Conservation (phyloP, 345 rosid genomes). For the Eucalyptus erythrocorys region DNA sequence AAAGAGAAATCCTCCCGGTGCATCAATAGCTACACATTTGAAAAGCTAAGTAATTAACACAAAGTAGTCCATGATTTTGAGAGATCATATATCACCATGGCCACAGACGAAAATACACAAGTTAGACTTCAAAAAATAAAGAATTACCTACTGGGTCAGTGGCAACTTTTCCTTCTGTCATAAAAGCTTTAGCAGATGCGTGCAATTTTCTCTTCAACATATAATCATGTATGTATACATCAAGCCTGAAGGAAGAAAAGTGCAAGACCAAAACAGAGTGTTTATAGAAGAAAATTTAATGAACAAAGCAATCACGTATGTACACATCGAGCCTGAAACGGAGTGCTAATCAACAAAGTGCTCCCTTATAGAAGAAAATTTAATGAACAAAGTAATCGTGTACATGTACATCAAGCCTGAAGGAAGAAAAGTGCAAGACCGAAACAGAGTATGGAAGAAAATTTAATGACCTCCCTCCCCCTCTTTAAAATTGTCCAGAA, state of each 20-base stretch:
- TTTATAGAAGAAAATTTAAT: not conserved
- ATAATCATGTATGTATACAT: conserved; percentile 68
- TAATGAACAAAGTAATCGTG: conserved; percentile 24
- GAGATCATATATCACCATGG: not conserved
- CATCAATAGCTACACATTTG: conserved; percentile 46
- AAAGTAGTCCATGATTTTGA: not conserved
- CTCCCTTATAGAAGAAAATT: not conserved
- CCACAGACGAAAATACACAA: not conserved
- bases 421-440: not conserved
- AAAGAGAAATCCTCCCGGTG: conserved; percentile 69
- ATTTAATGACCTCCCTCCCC: not conserved
- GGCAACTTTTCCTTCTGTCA: conserved; percentile 66
- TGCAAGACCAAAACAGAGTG: not conserved
- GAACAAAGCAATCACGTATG: not conserved
- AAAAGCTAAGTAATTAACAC: not conserved
- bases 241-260: conserved; percentile 32
- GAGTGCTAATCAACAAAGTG: not conserved
- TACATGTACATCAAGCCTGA: conserved; percentile 62
- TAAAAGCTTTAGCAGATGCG: conserved; percentile 54
- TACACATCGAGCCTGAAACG: not conserved
- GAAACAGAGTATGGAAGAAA: not conserved
- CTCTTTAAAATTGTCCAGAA: not conserved
- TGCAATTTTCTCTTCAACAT: conserved; percentile 58
- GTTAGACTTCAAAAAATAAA: not conserved
- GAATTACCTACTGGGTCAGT: conserved; percentile 60